phyloP scores from a whole-genome alignment of 257 asterid species.

The Petunia secreta region DNA sequence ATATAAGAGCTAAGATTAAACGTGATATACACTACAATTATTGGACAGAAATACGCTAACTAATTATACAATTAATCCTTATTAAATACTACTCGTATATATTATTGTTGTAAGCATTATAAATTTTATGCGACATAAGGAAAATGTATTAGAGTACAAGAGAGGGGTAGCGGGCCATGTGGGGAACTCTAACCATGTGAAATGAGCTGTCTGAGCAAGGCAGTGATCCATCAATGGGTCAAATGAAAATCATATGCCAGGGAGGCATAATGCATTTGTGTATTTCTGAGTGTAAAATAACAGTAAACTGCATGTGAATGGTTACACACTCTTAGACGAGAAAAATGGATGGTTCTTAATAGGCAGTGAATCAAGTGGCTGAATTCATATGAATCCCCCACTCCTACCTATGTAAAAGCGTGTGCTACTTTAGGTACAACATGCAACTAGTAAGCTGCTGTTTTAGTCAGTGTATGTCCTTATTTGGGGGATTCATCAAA shows the following conservation, averaged over 20 bases:
- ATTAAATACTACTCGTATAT: background rate
- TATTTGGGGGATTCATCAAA: background rate
- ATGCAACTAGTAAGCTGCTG: background rate
- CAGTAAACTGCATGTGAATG: constrained; percentile 53
- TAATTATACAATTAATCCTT: background rate
- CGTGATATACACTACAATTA: too few relatives aligned
- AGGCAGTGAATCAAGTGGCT: constrained; percentile 34
- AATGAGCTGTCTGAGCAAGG: constrained; percentile 52
- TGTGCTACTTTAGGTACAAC: background rate
- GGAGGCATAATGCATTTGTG: constrained; percentile 44
- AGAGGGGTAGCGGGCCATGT: constrained; percentile 31
- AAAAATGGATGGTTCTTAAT: constrained; percentile 31
- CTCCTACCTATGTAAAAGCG: background rate
- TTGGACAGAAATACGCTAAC: background rate
- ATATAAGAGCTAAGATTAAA: too few relatives aligned
- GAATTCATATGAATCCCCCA: constrained; percentile 29
- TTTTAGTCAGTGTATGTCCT: background rate
- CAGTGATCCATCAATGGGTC: constrained; percentile 55
- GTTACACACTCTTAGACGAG: constrained; percentile 17
- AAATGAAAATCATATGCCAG: constrained; percentile 59
- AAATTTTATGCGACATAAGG: background rate
- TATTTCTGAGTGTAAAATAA: constrained; percentile 28
- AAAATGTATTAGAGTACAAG: background rate
- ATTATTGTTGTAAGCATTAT: background rate
- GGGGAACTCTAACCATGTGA: constrained; percentile 58